A percentile compares a stretch with the other conserved stretches of the same genome.
Conservation (phyloP, 768 basidiomycete genomes). For the Lactarius psammicola region DNA sequence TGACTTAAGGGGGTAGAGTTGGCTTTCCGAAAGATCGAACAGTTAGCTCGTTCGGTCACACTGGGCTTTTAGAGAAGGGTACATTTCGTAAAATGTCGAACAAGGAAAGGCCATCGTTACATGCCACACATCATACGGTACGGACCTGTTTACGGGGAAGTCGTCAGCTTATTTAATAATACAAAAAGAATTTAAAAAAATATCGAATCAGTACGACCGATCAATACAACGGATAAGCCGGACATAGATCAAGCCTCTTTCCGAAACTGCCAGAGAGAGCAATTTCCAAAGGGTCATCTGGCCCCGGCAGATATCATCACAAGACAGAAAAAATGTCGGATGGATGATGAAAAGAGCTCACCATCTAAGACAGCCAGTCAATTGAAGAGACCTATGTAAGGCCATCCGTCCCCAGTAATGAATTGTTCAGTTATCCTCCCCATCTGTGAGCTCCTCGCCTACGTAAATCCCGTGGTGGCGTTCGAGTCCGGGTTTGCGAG, state of each 20-base stretch:
- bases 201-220: slow-evolving; percentile 11
- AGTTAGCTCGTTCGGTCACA: neutral
- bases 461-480: slow-evolving; percentile 59
- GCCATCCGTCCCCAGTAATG: neutral
- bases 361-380: neutral
- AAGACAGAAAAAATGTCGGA: slow-evolving; percentile 14
- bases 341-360: slow-evolving; percentile 4
- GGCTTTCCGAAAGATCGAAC: neutral
- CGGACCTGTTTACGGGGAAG: neutral
- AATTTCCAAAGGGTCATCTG: slow-evolving; percentile 69
- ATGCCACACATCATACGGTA: neutral
- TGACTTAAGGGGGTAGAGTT: too few species aligned
- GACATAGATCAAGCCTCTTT: slow-evolving; percentile 59
- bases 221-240: slow-evolving; percentile 41
- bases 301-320: slow-evolving; percentile 81
- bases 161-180: neutral
- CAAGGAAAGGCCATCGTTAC: neutral
- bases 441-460: slow-evolving; percentile 88
- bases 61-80: neutral
- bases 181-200: neutral
- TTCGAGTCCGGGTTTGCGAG: slow-evolving; percentile 61
- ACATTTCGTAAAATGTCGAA: neutral
- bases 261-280: slow-evolving; percentile 21
- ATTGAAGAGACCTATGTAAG: neutral
- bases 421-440: slow-evolving; percentile 46